A percentile compares a stretch with the other conserved stretches of the same genome.
Evolutionary conservation across 495 filamentous ascomycete species (phyloP).

Genomic region (Daldinia grandis): DNA sequence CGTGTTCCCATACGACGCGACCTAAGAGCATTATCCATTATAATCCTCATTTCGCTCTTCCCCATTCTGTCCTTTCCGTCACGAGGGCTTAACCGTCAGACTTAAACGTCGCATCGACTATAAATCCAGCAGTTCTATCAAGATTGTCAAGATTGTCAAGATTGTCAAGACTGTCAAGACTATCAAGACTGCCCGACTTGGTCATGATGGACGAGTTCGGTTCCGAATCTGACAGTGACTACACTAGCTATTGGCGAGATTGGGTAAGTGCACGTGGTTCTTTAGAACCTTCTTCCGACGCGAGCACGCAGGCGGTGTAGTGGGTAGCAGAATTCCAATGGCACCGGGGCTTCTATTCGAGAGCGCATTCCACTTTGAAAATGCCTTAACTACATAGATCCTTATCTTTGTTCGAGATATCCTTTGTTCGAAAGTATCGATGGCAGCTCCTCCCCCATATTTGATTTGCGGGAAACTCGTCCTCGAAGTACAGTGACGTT

Average conservation of each 20-base stretch:
- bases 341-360: not conserved
- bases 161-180: conserved; percentile 15
- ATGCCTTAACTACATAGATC: not conserved
- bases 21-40: not conserved
- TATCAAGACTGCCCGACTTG: conserved; percentile 8
- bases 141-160: conserved; percentile 15
- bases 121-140: not conserved
- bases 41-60: not conserved
- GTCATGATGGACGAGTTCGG: conserved; percentile 88
- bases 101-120: not conserved
- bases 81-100: not conserved
- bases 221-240: conserved; percentile 97
- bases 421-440: conserved; percentile 8
- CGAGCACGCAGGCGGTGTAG: not conserved
- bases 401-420: not conserved
- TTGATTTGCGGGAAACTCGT: not conserved
- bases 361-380: not conserved
- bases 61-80: not conserved
- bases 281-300: conserved; percentile 12
- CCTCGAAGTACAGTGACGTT: not conserved
- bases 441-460: not conserved
- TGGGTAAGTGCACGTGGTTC: conserved; percentile 74
- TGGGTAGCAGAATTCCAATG: not conserved
- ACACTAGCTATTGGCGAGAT: conserved; percentile 98
- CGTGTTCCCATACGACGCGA: conserved; percentile 6